Evolutionary conservation across 1,139 yeast species (phyloP), one percentile per base, ranked within the genome.

Genomic region (Suhomyces atakaporum): DNA sequence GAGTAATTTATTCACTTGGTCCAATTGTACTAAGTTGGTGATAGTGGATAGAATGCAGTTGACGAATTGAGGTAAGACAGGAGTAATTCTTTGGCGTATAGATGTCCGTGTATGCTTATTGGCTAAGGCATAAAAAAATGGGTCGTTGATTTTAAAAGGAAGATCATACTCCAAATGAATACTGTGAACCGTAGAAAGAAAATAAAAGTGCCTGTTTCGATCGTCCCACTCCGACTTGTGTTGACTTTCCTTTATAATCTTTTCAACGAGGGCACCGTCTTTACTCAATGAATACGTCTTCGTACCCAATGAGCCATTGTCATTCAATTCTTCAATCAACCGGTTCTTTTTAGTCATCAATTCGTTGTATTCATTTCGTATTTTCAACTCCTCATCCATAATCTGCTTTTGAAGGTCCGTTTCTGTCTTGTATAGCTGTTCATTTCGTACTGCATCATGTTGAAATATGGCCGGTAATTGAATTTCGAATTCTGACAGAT

Each of bases 401-500:
- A 60, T 42, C 14, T 46, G 51, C 7, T 39, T 33, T 8, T 52
- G 46, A 7, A 62, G 49, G 30, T 53, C 38, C 4, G 35, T 29
- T 31, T 52, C 50, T 15, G 45, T 44, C 19, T 41, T 39, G 16
- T 50, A 45, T 10, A 62, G 39, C 35, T 47, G 43, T 19, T 51
- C 55, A 38, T 63, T 60, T 27, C 45, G 47, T 18, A 46, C 48
- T 12, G 62, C 69, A 29, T 58, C 60, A 7, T 47, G 47, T 27
- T 47, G 49, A 36, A 64, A 63, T 2, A 63, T 47, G 22, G 53
- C 26, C 2, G 68, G 68, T 15, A 65, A 35, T 10, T 38, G 38
- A 14, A 59, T 31, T 8, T 47, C 45, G 35, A 59, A 53, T 11
- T 52, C 56, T 16, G 51, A 55, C 8, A 31, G 28, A 19, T 36